phyloP scores from a whole-genome alignment of 163 green algal genomes.

The Volvox carteri region DNA sequence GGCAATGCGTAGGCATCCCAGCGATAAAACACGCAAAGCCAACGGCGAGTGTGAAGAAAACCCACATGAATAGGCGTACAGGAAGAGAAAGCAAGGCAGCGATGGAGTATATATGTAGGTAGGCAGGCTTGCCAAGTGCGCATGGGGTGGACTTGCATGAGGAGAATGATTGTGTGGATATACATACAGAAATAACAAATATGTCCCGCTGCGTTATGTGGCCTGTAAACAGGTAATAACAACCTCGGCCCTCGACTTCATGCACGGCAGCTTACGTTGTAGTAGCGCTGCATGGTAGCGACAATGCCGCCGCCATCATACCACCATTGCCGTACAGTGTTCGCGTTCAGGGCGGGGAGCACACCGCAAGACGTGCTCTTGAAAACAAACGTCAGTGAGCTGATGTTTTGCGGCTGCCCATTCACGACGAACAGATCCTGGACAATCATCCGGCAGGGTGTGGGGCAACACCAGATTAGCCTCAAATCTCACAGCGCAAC shows the following conservation, averaged over 20 bases:
- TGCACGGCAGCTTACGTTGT: constrained; percentile 8
- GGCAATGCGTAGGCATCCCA: too few relatives aligned
- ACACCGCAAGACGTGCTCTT: background rate
- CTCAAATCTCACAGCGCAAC: background rate
- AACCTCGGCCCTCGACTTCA: too few relatives aligned
- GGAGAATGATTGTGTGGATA: too few relatives aligned
- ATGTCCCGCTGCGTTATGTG: too few relatives aligned
- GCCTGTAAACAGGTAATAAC: too few relatives aligned
- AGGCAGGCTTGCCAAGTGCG: background rate
- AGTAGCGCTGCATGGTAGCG: constrained; percentile 25
- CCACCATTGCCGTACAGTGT: background rate
- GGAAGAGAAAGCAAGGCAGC: background rate
- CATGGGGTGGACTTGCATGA: too few relatives aligned
- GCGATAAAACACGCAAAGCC: background rate
- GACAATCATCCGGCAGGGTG: background rate
- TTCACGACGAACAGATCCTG: constrained; percentile 6
- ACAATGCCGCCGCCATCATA: constrained; percentile 23
- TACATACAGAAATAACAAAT: too few relatives aligned
- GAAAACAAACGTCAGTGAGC: constrained; percentile 27
- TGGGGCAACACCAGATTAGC: background rate
- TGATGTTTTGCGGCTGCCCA: constrained; percentile 8
- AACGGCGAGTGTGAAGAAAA: background rate
- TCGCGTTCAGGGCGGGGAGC: background rate
- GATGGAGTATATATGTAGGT: background rate
- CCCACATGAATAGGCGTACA: background rate